These are phyloP conservation scores for Cornus florida DNA, from an alignment of 148 eudicot genomes.

Conservation along the genomic window DNA sequence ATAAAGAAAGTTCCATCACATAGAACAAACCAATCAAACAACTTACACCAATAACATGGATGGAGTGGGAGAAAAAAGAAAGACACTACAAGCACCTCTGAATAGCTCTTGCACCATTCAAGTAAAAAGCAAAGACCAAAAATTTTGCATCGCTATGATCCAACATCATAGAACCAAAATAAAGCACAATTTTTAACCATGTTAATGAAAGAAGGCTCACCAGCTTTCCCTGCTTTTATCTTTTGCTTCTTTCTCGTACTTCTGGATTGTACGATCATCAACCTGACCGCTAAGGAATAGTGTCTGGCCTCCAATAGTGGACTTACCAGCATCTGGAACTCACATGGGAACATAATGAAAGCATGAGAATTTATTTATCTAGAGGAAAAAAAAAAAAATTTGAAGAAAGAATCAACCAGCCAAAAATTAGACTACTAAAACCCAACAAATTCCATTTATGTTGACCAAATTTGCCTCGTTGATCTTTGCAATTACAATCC, in stretches of 20 bases:
- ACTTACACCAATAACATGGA: too few species aligned
- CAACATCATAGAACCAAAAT: not conserved
- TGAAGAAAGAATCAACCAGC: constrained; percentile 6
- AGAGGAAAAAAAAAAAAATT: not conserved
- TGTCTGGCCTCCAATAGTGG: constrained; percentile 91
- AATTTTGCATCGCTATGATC: not conserved
- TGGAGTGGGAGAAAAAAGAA: too few species aligned
- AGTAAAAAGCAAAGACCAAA: not conserved
- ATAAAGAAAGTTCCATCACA: not conserved
- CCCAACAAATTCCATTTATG: not conserved
- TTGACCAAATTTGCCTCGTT: not conserved
- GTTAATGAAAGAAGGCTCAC: constrained; percentile 36
- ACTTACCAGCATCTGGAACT: constrained; percentile 90
- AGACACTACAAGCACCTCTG: not conserved
- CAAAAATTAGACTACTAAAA: too few species aligned
- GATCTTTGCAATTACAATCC: not conserved
- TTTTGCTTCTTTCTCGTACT: constrained; percentile 96
- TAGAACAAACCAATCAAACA: too few species aligned
- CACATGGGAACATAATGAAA: not conserved
- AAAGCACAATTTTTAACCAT: not conserved
- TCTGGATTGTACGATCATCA: constrained; percentile 94
- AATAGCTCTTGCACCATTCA: not conserved
- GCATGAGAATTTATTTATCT: not conserved
- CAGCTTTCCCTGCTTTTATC: constrained; percentile 97
- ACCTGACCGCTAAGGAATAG: constrained; percentile 94